phyloP scores from a whole-genome alignment of 768 basidiomycete genomes.

The Leccinum subtestaceum region DNA sequence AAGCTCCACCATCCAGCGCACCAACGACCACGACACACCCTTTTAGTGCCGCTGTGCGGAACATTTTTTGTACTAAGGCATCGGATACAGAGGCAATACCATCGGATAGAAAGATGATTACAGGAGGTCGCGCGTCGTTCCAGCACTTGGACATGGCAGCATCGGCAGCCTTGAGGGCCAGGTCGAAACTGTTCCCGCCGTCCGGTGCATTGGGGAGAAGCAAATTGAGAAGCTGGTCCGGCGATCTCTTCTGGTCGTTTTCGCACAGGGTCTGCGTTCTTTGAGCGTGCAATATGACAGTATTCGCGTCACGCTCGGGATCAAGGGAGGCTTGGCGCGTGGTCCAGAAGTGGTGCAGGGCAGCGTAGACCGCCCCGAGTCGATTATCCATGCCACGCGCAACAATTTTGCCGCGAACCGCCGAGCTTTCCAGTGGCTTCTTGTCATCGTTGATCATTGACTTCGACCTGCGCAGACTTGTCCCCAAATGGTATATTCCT shows the following conservation, averaged over 20 bases:
- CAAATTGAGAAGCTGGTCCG: conserved; percentile 41
- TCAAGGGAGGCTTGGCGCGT: conserved; percentile 41
- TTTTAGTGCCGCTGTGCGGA: conserved; percentile 34
- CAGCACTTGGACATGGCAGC: conserved; percentile 40
- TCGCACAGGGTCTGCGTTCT: conserved; percentile 22
- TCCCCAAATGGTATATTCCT: neutral
- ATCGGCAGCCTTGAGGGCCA: conserved; percentile 39
- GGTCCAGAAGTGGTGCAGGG: conserved; percentile 51
- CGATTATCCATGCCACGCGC: conserved; percentile 37
- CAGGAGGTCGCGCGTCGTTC: conserved; percentile 45
- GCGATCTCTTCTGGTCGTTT: conserved; percentile 44
- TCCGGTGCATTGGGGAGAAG: conserved; percentile 35
- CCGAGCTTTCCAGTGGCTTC: conserved; percentile 38
- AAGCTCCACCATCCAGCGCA: neutral
- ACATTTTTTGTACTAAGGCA: conserved; percentile 33
- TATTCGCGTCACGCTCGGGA: conserved; percentile 50
- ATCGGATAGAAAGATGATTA: conserved; percentile 58
- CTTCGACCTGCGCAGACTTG: conserved; percentile 38
- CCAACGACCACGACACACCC: conserved; percentile 35
- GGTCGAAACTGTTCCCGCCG: conserved; percentile 43
- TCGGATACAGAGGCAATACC: conserved; percentile 43
- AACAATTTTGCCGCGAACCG: conserved; percentile 23
- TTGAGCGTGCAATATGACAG: conserved; percentile 46
- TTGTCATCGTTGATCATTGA: conserved; percentile 48
- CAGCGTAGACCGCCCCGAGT: conserved; percentile 54